A percentile compares a stretch with the other conserved stretches of the same genome.
Conservation (phyloP, 257 asterid genomes). For the Gynochthodes officinalis region DNA sequence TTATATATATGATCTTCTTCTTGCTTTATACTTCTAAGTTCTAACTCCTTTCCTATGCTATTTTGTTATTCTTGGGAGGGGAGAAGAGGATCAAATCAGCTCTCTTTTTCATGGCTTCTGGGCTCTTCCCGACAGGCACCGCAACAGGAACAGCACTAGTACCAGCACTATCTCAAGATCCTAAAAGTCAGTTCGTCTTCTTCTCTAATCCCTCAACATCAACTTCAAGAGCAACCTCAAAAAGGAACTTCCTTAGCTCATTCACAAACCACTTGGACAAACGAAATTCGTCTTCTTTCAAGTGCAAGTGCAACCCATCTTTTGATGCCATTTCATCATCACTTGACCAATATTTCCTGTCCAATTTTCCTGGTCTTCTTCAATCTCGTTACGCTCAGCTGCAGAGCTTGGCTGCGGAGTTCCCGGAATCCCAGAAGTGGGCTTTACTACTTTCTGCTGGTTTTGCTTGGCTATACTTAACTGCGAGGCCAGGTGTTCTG, state of each 20-base stretch:
- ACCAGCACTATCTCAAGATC: background rate
- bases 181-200: background rate
- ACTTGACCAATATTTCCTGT: constrained; percentile 41
- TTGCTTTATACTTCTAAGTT: background rate
- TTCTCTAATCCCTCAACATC: constrained; percentile 9
- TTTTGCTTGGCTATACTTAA: constrained; percentile 71
- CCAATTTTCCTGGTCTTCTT: constrained; percentile 40
- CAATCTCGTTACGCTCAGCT: constrained; percentile 37
- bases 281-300: constrained; percentile 21
- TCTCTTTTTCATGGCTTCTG: constrained; percentile 55
- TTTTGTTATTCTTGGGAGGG: background rate
- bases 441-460: constrained; percentile 51
- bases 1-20: background rate
- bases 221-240: background rate
- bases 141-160: constrained; percentile 18
- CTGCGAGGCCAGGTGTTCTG: constrained; percentile 92
- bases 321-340: constrained; percentile 23
- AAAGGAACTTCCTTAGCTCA: constrained; percentile 22
- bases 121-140: constrained; percentile 44
- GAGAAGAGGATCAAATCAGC: background rate
- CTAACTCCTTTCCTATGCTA: background rate
- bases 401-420: constrained; percentile 33
- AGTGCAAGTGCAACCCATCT: constrained; percentile 48
- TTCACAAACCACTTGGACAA: constrained; percentile 14
- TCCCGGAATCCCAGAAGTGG: constrained; percentile 62